Conservation (phyloP, 169 alveolate species). For the Eimeria acervulina region DNA sequence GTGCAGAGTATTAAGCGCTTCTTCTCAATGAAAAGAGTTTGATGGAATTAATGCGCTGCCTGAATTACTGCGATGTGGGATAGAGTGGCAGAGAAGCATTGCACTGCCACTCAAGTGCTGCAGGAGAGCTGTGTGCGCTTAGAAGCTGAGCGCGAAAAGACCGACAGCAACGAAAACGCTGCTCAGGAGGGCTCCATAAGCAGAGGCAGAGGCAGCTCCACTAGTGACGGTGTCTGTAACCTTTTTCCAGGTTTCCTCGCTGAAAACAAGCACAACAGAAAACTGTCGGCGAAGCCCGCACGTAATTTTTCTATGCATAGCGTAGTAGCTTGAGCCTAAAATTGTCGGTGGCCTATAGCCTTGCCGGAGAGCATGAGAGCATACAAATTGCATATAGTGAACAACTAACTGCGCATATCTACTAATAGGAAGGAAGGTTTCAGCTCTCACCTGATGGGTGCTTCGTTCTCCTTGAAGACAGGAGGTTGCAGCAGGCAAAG, state of each 20-base stretch:
- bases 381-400: neutral
- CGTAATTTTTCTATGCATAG: neutral
- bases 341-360: too few relatives aligned
- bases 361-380: neutral
- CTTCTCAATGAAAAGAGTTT: too few relatives aligned
- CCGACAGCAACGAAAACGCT: neutral
- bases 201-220: neutral
- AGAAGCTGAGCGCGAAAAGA: constrained; percentile 12
- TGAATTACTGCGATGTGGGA: too few relatives aligned
- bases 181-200: constrained; percentile 7
- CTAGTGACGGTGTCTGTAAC: neutral
- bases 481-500: constrained; percentile 57
- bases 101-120: too few relatives aligned
- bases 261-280: neutral
- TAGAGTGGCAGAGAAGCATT: too few relatives aligned
- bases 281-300: neutral
- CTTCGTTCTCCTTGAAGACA: neutral
- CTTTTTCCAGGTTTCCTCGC: constrained; percentile 18
- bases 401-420: neutral
- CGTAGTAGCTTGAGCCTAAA: too few relatives aligned
- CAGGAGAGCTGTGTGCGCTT: too few relatives aligned
- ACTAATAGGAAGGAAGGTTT: neutral
- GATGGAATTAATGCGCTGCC: too few relatives aligned
- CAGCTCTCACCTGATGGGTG: constrained; percentile 60
- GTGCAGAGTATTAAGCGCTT: too few relatives aligned